Evolutionary conservation across 352 stramenopile genomes (phyloP), one percentile per base, ranked within the genome.

Genomic region (Pythium dissotocum): DNA sequence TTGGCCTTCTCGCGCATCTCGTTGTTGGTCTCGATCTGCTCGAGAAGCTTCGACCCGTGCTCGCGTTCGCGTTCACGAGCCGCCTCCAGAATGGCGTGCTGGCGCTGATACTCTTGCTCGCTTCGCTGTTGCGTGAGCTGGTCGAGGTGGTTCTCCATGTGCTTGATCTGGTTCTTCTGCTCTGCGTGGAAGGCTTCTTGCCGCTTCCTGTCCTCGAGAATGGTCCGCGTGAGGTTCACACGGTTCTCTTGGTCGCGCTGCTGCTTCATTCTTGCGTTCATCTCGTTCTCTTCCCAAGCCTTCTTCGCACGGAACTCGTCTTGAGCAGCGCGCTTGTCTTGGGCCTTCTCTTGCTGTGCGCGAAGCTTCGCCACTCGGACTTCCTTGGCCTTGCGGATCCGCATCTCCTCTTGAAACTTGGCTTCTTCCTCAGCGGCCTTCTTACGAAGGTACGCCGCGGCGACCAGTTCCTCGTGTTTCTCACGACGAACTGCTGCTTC

Each of bases 281-380:
- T 88, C 57, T 94, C 85, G 0, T 72, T 77, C 21, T 83, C 79
- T 67, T 92, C 85, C 68, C 78, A 90, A 1, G 83, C 82, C 46
- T 88, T 87, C 62, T 94, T 94, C 21, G 85, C 82, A 6, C 83
- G 82, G 72, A 89, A 87, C 48, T 84, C 85, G 44, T 92, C 83
- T 30, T 88, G 82, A 16, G 81, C 69, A 0, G 77, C 75, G 16
- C 85, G 80, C 46, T 91, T 94, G 71, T 92, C 86, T 58, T 92
- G 83, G n/a, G 79, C 79, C 55, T 92, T 92, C 64, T 94, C 83
- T 53, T 94, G 86, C 53, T 94, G 83, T 21, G 82, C 86, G 10
- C 86, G 83, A 36, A 94, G 69, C 64, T 94, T 94, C 16, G 86
- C 83, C 7, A 80, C 80, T 6, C 83, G 82, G 5, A 92, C 59